A percentile compares a stretch with the other conserved stretches of the same genome.
These are phyloP conservation scores for Capniomyces stellatus DNA, from an alignment of 371 early-diverging fungal species.

Conservation along the genomic window DNA sequence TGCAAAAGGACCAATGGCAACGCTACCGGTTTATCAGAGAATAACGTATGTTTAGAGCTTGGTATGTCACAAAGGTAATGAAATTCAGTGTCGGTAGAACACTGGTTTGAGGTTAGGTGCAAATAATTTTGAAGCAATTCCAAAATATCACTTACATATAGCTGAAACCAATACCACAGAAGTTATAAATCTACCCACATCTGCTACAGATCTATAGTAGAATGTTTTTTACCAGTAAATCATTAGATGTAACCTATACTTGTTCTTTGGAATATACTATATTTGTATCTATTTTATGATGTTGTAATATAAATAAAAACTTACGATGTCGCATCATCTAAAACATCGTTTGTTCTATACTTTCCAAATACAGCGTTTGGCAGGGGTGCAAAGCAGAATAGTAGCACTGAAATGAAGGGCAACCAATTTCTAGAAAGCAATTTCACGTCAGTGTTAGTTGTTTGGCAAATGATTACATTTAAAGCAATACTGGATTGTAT, in stretches of 20 bases:
- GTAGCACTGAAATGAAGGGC: constrained; percentile 74
- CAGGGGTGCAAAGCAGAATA: constrained; percentile 71
- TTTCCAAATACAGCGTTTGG: constrained; percentile 73
- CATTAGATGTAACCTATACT: no score
- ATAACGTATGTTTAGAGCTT: no score
- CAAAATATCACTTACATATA: constrained; percentile 36
- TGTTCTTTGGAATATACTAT: no score
- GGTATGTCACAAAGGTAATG: neutral
- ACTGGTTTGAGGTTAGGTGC: constrained; percentile 53
- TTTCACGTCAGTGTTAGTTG: constrained; percentile 14
- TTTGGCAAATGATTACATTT: neutral
- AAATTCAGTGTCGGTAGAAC: constrained; percentile 25
- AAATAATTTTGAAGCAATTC: constrained; percentile 48
- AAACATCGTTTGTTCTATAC: constrained; percentile 46
- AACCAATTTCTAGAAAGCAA: constrained; percentile 57
- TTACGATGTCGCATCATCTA: constrained; percentile 56
- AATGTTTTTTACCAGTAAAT: no score
- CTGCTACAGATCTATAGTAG: constrained; percentile 31
- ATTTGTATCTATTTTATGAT: constrained; percentile 26
- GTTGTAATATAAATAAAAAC: neutral
- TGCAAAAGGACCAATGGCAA: constrained; percentile 34
- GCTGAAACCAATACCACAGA: constrained; percentile 81
- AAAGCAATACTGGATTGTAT: neutral
- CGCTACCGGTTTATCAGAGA: neutral
- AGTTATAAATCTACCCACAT: constrained; percentile 85